Base-by-base conservation (phyloP, 192 early-diverging fungal genomes). In the Nowakowskiella sp. region DNA sequence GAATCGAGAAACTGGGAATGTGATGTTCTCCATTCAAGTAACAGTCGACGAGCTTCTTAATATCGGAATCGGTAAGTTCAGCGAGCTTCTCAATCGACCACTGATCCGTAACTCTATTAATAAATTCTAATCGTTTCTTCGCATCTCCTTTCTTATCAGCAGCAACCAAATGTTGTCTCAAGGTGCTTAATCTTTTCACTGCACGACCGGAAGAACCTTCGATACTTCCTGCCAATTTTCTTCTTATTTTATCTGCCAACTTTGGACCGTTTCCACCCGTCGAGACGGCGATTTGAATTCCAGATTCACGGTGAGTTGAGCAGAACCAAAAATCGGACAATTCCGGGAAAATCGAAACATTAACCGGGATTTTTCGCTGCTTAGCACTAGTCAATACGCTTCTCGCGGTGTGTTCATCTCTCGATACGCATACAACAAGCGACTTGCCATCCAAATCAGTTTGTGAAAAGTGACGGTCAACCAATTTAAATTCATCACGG, bases 321-420 rank as follows among this genome's bases (percentile, higher is more conserved):
- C 86, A 88, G 69, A 92, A 87, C 65, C 85, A 89, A 65, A 92
- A 91, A 60, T 90, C 89, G 51, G 87, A 91, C 49, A 86, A 60
- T 1, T 82, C 80, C 16, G 88, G 81, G 10, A 85, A 77, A 55
- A 88, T 86, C 0, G 89, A 82, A 9, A 86, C 85, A 55, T 91
- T 90, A 29, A 91, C 86, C 2, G 89, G 90, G n/a, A 91, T 83
- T 21, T 76, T 58, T 33, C 70, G 70, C 36, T 61, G 49, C 47
- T 71, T 67, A 61, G 82, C 84, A 13, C 80, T 53, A 9, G 58
- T 27, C 30, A 78, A 82, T 34, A 92, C 85, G 9, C 55, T 24
- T 16, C 56, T 13, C 24, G 54, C 46, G 25, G 42, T 16, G 25
- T 49, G 33, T 1, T 47, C 16, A 60, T 82, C 77, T 4, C 77